Conservation (phyloP, 2,329 filamentous ascomycete genomes). For the Fusarium circinatum region DNA sequence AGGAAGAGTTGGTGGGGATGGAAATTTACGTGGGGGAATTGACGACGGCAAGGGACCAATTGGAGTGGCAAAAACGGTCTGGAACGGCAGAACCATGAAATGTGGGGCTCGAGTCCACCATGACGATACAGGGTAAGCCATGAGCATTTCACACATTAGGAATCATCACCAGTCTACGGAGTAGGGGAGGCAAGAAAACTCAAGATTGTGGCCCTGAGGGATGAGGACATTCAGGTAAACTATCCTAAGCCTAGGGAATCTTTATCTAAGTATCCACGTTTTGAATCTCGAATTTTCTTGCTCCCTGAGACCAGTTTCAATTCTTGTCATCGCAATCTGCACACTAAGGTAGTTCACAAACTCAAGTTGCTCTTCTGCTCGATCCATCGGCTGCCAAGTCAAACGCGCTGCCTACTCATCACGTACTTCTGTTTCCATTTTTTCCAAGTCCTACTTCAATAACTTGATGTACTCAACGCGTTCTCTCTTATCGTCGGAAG, state of each 20-base stretch:
- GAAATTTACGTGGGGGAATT: slow-evolving; percentile 15
- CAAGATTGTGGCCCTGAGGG: not conserved
- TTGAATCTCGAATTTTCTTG: not conserved
- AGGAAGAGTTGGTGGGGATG: slow-evolving; percentile 12
- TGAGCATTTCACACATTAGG: not conserved
- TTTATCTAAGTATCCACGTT: not conserved
- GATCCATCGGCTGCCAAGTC: not conserved
- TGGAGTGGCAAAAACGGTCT: slow-evolving; percentile 24
- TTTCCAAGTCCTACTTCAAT: not conserved
- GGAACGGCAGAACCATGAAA: not conserved
- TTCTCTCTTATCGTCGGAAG: accelerated
- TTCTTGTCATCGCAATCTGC: accelerated
- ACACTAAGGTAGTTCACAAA: accelerated
- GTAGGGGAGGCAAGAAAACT: not conserved
- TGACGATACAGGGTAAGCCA: slow-evolving; percentile 2
- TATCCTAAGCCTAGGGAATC: accelerated
- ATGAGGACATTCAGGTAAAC: not conserved
- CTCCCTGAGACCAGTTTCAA: not conserved
- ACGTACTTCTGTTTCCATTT: not conserved
- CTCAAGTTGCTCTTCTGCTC: not conserved
- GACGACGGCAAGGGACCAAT: not conserved
- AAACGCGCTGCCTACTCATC: not conserved
- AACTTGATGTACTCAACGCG: not conserved
- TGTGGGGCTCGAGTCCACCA: too few species aligned
- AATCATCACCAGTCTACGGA: not conserved